Evolutionary conservation across 306 rosid genomes (phyloP).

Genomic region (Gynostemma pentaphyllum): DNA sequence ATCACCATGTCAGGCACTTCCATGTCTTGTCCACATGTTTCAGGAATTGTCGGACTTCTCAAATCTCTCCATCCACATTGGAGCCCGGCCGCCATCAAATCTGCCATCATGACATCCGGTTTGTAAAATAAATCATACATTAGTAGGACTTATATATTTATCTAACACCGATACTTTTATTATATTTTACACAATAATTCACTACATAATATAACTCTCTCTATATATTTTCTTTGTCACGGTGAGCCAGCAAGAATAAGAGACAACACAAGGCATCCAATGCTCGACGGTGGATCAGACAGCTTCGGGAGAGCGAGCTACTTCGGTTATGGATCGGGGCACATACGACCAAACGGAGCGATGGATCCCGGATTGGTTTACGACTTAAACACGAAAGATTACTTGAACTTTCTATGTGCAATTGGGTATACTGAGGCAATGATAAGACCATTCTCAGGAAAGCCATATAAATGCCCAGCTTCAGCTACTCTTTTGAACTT

Average conservation of each 20-base stretch:
- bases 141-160: no score
- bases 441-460: constrained; percentile 13
- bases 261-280: constrained; percentile 35
- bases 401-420: constrained; percentile 51
- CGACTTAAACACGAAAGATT: constrained; percentile 36
- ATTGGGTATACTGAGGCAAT: constrained; percentile 28
- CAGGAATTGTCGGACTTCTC: constrained; percentile 66
- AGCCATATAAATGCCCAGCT: constrained; percentile 19
- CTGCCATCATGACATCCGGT: constrained; percentile 64
- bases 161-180: no score
- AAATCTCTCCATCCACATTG: constrained; percentile 42
- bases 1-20: constrained; percentile 61
- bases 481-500: constrained; percentile 28
- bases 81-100: constrained; percentile 56
- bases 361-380: constrained; percentile 73
- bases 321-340: constrained; percentile 48
- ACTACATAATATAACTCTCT: no score
- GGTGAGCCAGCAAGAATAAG: constrained; percentile 35
- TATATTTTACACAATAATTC: no score
- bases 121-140: not conserved
- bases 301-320: constrained; percentile 22
- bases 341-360: constrained; percentile 56
- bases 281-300: constrained; percentile 19
- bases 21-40: constrained; percentile 73
- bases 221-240: no score